These are phyloP conservation scores for Diaporthe velutina DNA, from an alignment of 2,329 filamentous ascomycete species.

Conservation along the genomic window DNA sequence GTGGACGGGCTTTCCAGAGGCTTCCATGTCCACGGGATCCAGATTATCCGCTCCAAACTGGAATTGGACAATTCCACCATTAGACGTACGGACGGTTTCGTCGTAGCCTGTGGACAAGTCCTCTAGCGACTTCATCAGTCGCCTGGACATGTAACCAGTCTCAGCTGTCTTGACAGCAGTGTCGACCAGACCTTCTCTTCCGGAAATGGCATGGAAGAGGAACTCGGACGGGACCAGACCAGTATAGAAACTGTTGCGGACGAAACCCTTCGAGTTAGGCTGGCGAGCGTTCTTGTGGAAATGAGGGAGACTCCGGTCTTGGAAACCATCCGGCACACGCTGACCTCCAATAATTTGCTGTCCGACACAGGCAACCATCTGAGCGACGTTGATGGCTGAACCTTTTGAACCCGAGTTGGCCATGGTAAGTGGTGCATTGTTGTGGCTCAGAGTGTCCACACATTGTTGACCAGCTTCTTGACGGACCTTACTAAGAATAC, in stretches of 20 bases:
- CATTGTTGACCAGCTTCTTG: conserved; percentile 92
- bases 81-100: conserved; percentile 92
- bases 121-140: conserved; percentile 97
- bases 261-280: conserved; percentile 96
- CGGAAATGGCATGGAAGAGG: conserved; percentile 97
- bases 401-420: conserved; percentile 97
- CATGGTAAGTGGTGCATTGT: conserved; percentile 96
- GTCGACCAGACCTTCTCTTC: conserved; percentile 97
- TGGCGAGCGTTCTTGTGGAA: conserved; percentile 94
- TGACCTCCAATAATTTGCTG: conserved; percentile 97
- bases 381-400: conserved; percentile 96
- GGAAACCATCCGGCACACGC: conserved; percentile 95
- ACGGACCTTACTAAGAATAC: conserved; percentile 91
- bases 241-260: conserved; percentile 96
- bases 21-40: conserved; percentile 98
- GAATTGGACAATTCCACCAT: conserved; percentile 92
- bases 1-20: conserved; percentile 89
- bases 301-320: conserved; percentile 93
- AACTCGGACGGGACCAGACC: conserved; percentile 93
- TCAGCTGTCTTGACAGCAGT: conserved; percentile 99
- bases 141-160: conserved; percentile 98
- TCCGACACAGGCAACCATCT: conserved; percentile 97
- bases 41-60: conserved; percentile 97
- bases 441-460: conserved; percentile 88
- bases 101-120: conserved; percentile 96